Evolutionary conservation across 2,329 filamentous ascomycete species (phyloP).

Genomic region (Ophiostoma piceae): DNA sequence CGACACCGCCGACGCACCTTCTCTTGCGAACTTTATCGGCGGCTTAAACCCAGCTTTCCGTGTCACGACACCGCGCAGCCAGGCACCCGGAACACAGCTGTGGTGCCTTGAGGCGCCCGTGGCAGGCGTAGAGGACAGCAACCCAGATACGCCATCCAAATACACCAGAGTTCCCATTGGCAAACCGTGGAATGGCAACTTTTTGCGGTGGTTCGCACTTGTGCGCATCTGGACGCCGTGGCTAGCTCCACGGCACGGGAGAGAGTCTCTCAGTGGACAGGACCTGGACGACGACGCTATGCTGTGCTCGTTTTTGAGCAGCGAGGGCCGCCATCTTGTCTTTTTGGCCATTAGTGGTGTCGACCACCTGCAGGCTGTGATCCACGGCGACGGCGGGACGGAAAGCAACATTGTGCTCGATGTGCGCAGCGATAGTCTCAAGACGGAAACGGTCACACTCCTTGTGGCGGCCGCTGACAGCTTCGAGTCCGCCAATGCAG

Average conservation of each 20-base stretch:
- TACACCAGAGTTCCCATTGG: slow-evolving; percentile 56
- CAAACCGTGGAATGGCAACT: slow-evolving; percentile 44
- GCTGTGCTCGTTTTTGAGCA: slow-evolving; percentile 69
- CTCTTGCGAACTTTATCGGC: slow-evolving; percentile 48
- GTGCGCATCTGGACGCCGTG: slow-evolving; percentile 77
- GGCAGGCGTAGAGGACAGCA: slow-evolving; percentile 50
- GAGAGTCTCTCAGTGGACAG: slow-evolving; percentile 46
- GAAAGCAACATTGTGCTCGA: slow-evolving; percentile 61
- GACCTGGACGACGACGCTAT: slow-evolving; percentile 64
- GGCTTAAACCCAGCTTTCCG: slow-evolving; percentile 52
- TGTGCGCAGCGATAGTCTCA: slow-evolving; percentile 63
- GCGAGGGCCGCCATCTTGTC: slow-evolving; percentile 68
- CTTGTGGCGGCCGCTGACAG: slow-evolving; percentile 65
- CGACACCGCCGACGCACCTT: slow-evolving; percentile 23
- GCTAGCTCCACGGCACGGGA: slow-evolving; percentile 84
- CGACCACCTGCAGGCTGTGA: slow-evolving; percentile 62
- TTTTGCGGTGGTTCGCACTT: slow-evolving; percentile 68
- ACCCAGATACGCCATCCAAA: slow-evolving; percentile 43
- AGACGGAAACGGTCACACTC: slow-evolving; percentile 53
- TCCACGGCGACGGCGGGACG: slow-evolving; percentile 54
- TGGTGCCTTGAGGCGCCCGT: slow-evolving; percentile 62
- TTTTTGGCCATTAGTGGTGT: slow-evolving; percentile 73
- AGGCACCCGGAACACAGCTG: slow-evolving; percentile 62
- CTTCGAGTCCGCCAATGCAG: slow-evolving; percentile 71
- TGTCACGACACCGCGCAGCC: slow-evolving; percentile 53